Conservation (phyloP, 2,329 filamentous ascomycete genomes). For the Penicillium sp. region DNA sequence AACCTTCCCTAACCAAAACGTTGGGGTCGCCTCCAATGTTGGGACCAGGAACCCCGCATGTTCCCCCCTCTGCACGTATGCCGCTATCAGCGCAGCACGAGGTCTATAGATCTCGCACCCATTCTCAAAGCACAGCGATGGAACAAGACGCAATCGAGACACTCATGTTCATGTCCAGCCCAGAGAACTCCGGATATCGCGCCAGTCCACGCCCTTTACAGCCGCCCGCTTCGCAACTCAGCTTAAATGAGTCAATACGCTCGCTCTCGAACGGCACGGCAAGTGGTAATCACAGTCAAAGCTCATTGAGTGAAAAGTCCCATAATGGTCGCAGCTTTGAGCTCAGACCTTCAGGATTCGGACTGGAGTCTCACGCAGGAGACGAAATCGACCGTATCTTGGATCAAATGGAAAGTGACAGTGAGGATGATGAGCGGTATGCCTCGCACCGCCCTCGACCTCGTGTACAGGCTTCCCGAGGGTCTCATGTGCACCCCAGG, state of each 20-base stretch:
- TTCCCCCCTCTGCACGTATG: conserved; percentile 24
- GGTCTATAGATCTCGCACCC: conserved; percentile 32
- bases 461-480: conserved; percentile 7
- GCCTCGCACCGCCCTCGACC: conserved; percentile 14
- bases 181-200: conserved; percentile 48
- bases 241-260: conserved; percentile 27
- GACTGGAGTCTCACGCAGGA: conserved; percentile 35
- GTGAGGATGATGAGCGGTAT: conserved; percentile 32
- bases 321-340: conserved; percentile 7
- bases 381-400: conserved; percentile 44
- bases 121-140: conserved; percentile 47
- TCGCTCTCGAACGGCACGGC: conserved; percentile 9
- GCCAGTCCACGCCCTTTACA: conserved; percentile 34
- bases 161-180: conserved; percentile 53
- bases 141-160: conserved; percentile 55
- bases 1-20: conserved; percentile 20
- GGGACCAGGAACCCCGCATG: conserved; percentile 34
- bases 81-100: conserved; percentile 25
- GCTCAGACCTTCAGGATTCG: conserved; percentile 10
- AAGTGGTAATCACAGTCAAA: conserved; percentile 13
- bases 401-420: conserved; percentile 43
- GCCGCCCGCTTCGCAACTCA: conserved; percentile 23
- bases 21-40: conserved; percentile 20
- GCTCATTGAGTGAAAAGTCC: conserved; percentile 20
- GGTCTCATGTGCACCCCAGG: conserved; percentile 3